A percentile compares a stretch with the other conserved stretches of the same genome.
phyloP scores from a whole-genome alignment of 1,139 yeast species.

The Yamadazyma kanchanaburiensis region DNA sequence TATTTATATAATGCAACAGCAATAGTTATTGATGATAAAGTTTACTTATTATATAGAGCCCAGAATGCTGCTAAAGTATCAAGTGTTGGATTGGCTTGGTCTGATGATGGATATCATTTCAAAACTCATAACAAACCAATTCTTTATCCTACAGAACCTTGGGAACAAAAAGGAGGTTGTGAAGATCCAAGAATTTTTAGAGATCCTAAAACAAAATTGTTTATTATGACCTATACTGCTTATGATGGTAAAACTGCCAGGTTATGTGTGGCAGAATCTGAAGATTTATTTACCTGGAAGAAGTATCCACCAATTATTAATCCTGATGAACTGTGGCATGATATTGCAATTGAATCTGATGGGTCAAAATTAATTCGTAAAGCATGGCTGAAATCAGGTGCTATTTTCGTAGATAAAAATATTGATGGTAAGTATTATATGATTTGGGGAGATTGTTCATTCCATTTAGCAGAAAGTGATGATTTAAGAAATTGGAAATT shows the following conservation, averaged over 20 bases:
- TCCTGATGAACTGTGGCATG: constrained; percentile 27
- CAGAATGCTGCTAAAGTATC: constrained; percentile 35
- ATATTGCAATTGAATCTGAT: constrained; percentile 24
- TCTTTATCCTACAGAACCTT: constrained; percentile 34
- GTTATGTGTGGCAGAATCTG: constrained; percentile 40
- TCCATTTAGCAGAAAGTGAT: constrained; percentile 34
- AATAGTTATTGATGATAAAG: constrained; percentile 38
- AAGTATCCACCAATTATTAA: constrained; percentile 38
- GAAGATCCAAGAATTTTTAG: constrained; percentile 45
- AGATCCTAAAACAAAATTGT: constrained; percentile 32
- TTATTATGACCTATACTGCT: constrained; percentile 43
- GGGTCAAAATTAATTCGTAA: constrained; percentile 24
- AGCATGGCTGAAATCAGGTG: constrained; percentile 47
- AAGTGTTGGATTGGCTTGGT: constrained; percentile 43
- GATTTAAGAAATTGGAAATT: constrained; percentile 37
- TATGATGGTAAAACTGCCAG: constrained; percentile 35
- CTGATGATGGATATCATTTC: constrained; percentile 36
- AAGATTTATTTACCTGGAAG: constrained; percentile 38
- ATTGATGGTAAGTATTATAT: constrained; percentile 39
- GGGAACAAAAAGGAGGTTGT: constrained; percentile 43
- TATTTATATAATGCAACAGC: constrained; percentile 46
- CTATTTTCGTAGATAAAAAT: constrained; percentile 33
- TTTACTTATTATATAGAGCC: constrained; percentile 39
- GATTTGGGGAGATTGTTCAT: constrained; percentile 45
- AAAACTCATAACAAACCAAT: constrained; percentile 31